Evolutionary conservation across 108 stramenopile species (phyloP).

Genomic region (Cyclotella choctawhatcheeana): DNA sequence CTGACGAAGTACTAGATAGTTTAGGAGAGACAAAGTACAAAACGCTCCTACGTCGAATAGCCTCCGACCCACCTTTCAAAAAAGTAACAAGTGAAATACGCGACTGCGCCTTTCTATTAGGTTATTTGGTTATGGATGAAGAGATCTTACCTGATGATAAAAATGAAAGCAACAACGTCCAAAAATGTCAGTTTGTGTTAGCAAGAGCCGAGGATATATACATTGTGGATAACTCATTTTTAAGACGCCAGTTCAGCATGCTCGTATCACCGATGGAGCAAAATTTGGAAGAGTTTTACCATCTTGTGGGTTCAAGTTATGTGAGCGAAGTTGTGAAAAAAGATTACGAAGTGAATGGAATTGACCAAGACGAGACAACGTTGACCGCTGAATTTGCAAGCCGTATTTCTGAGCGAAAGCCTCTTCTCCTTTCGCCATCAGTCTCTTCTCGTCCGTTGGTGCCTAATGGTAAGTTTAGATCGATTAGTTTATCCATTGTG

Average conservation of each 20-base stretch:
- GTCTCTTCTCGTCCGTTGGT: constrained; percentile 72
- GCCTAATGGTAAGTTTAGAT: constrained; percentile 29
- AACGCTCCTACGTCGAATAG: constrained; percentile 66
- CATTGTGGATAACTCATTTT: constrained; percentile 82
- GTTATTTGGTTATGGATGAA: constrained; percentile 54
- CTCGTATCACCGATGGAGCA: constrained; percentile 72
- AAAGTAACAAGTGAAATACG: constrained; percentile 63
- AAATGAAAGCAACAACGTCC: constrained; percentile 16
- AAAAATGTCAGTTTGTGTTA: constrained; percentile 50
- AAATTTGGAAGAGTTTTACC: constrained; percentile 75
- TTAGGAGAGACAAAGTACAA: constrained; percentile 65
- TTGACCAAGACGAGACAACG: constrained; percentile 30
- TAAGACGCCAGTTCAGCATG: constrained; percentile 62
- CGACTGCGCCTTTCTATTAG: constrained; percentile 73
- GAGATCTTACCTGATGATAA: constrained; percentile 9
- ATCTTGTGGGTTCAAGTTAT: constrained; percentile 62
- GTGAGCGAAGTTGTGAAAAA: constrained; percentile 73
- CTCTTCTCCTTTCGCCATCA: constrained; percentile 74
- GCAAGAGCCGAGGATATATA: constrained; percentile 75
- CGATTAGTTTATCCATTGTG: neutral
- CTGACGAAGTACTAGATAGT: constrained; percentile 58
- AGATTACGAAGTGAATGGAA: constrained; percentile 64
- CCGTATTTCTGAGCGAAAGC: constrained; percentile 66
- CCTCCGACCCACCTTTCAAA: constrained; percentile 70
- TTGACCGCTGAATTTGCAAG: constrained; percentile 51